Conservation (phyloP, 2,329 filamentous ascomycete species). For the Botryotinia narcissicola region DNA sequence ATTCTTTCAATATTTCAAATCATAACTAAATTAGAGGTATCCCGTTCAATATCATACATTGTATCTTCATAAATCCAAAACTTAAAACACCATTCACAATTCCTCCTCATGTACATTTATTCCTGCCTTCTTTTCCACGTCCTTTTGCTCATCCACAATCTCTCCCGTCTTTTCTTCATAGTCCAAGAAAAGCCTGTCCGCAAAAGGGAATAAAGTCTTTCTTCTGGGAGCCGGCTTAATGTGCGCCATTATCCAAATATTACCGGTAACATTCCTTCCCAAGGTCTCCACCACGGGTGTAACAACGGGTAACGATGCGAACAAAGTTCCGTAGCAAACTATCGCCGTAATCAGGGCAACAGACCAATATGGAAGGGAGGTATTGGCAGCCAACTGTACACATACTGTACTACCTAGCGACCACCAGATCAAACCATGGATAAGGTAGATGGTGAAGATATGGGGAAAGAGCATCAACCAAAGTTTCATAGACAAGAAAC, state of each 20-base stretch:
- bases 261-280: slow-evolving; percentile 27
- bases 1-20: neutral
- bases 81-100: neutral
- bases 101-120: neutral
- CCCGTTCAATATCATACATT: neutral
- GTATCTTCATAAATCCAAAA: neutral
- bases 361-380: slow-evolving; percentile 32
- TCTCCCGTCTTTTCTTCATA: neutral
- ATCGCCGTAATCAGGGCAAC: slow-evolving; percentile 8
- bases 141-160: neutral
- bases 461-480: slow-evolving; percentile 47
- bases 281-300: slow-evolving; percentile 33
- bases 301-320: slow-evolving; percentile 25
- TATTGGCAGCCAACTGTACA: slow-evolving; percentile 26
- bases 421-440: slow-evolving; percentile 44
- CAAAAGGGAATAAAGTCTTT: slow-evolving; percentile 24
- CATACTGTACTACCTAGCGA: slow-evolving; percentile 32
- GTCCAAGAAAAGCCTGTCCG: slow-evolving; percentile 19
- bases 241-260: slow-evolving; percentile 25
- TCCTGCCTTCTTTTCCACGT: slow-evolving; percentile 10
- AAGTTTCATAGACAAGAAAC: slow-evolving; percentile 42
- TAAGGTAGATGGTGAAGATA: slow-evolving; percentile 50
- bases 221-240: slow-evolving; percentile 20
- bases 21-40: neutral
- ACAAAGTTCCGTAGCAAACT: slow-evolving; percentile 13